Percentiles rank a stretch among this genome's conserved stretches.
These are phyloP conservation scores for Lactarius psammicola DNA, from an alignment of 768 basidiomycete genomes.

Conservation along the genomic window DNA sequence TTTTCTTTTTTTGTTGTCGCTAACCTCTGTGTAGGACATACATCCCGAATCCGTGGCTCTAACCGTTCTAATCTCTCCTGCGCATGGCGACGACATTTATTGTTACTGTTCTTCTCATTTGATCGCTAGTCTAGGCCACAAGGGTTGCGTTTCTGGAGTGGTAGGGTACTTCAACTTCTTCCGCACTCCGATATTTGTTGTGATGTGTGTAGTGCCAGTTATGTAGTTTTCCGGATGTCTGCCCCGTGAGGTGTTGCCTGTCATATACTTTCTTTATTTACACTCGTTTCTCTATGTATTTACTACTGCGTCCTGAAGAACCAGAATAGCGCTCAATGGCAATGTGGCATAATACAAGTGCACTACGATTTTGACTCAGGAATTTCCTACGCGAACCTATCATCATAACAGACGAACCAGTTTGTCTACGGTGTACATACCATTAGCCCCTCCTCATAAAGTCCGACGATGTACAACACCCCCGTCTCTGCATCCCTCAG, in stretches of 20 bases:
- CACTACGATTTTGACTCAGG: neutral
- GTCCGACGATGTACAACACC: slow-evolving; percentile 51
- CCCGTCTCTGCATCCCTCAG: slow-evolving; percentile 51
- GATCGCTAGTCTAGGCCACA: slow-evolving; percentile 12
- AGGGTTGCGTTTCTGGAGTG: slow-evolving; percentile 9
- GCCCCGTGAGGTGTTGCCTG: slow-evolving; percentile 2
- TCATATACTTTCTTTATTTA: slow-evolving; percentile 16
- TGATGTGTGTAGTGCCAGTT: slow-evolving; percentile 4
- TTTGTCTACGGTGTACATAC: slow-evolving; percentile 42
- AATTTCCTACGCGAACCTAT: neutral
- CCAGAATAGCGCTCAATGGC: neutral
- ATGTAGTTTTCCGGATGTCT: slow-evolving; percentile 16
- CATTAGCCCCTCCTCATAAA: slow-evolving; percentile 58
- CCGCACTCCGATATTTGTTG: slow-evolving; percentile 4
- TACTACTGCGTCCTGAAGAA: slow-evolving; percentile 15
- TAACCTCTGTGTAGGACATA: slow-evolving; percentile 43
- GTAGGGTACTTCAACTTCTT: neutral
- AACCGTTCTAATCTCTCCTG: slow-evolving; percentile 44
- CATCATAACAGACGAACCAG: neutral
- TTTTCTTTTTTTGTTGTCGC: slow-evolving; percentile 6
- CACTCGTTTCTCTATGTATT: slow-evolving; percentile 13
- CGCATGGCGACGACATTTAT: slow-evolving; percentile 14
- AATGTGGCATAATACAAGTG: neutral
- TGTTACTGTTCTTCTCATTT: slow-evolving; percentile 11
- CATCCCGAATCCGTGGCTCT: slow-evolving; percentile 59